Conservation (phyloP, 371 early-diverging fungal species). For the Saksenaea oblongispora region DNA sequence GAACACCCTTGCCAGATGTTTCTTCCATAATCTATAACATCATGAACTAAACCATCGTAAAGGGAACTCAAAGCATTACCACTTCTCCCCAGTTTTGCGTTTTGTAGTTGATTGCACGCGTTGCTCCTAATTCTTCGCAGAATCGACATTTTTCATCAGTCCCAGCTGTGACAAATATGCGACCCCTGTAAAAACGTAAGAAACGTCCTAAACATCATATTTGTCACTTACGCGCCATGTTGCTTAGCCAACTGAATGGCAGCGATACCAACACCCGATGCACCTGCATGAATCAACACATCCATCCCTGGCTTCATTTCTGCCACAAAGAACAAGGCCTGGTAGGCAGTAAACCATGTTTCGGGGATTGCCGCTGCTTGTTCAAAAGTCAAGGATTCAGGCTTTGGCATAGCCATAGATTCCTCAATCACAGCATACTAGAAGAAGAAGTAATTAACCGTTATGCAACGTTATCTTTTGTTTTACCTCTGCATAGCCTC, state of each 20-base stretch:
- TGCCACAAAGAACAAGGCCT: constrained; percentile 68
- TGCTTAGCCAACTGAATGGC: constrained; percentile 77
- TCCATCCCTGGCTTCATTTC: constrained; percentile 60
- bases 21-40: constrained; percentile 42
- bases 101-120: constrained; percentile 77
- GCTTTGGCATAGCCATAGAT: constrained; percentile 61
- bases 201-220: neutral
- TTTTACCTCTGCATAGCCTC: constrained; percentile 69
- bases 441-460: neutral
- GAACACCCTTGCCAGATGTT: constrained; percentile 68
- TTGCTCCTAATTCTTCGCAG: constrained; percentile 71
- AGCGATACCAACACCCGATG: constrained; percentile 75
- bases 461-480: neutral
- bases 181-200: constrained; percentile 12
- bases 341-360: constrained; percentile 79
- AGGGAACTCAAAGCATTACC: constrained; percentile 22
- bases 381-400: constrained; percentile 56
- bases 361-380: constrained; percentile 79
- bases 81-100: constrained; percentile 57
- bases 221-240: constrained; percentile 60
- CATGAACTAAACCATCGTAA: neutral
- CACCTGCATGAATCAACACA: constrained; percentile 81
- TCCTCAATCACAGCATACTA: constrained; percentile 68
- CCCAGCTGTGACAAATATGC: constrained; percentile 73
- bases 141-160: constrained; percentile 66